Percentiles rank a stretch among this genome's conserved stretches.
phyloP scores from a whole-genome alignment of 352 stramenopile species.

The Pythium folliculosum region DNA sequence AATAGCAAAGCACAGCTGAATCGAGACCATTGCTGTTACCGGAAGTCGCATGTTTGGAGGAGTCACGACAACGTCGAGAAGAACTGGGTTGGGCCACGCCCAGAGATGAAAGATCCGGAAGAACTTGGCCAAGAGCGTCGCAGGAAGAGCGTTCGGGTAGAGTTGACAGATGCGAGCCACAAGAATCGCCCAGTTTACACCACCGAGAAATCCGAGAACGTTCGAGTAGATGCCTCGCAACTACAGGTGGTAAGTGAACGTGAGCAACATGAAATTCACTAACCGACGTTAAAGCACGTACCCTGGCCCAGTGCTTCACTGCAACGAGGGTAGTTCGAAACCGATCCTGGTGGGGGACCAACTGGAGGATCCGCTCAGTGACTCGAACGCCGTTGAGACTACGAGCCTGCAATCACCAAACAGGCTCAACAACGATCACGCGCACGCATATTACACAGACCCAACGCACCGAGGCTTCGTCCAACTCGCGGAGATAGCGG shows the following conservation, averaged over 20 bases:
- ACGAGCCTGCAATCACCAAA: conserved; percentile 49
- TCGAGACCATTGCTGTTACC: conserved; percentile 31
- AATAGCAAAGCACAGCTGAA: conserved; percentile 1
- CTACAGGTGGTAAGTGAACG: conserved; percentile 22
- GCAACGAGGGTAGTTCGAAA: conserved; percentile 93
- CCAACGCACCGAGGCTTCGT: conserved; percentile 77
- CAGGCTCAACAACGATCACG: not conserved
- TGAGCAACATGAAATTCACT: not conserved
- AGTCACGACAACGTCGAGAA: conserved; percentile 70
- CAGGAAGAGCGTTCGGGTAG: conserved; percentile 82
- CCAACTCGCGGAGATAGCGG: conserved; percentile 80
- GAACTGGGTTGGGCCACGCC: conserved; percentile 95
- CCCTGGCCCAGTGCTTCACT: conserved; percentile 89
- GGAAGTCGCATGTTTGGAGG: conserved; percentile 55
- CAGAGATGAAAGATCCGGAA: conserved; percentile 96
- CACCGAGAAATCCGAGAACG: conserved; percentile 97
- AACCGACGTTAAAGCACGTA: conserved; percentile 29
- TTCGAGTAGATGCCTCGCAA: conserved; percentile 98
- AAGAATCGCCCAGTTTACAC: conserved; percentile 99
- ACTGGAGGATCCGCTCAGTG: conserved; percentile 92
- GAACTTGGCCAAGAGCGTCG: conserved; percentile 92
- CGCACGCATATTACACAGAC: not conserved
- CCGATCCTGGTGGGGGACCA: conserved; percentile 80
- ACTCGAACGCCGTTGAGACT: conserved; percentile 96
- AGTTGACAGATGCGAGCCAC: conserved; percentile 95